phyloP scores from a whole-genome alignment of 2,329 filamentous ascomycete species.

The Elsinoe perseae region DNA sequence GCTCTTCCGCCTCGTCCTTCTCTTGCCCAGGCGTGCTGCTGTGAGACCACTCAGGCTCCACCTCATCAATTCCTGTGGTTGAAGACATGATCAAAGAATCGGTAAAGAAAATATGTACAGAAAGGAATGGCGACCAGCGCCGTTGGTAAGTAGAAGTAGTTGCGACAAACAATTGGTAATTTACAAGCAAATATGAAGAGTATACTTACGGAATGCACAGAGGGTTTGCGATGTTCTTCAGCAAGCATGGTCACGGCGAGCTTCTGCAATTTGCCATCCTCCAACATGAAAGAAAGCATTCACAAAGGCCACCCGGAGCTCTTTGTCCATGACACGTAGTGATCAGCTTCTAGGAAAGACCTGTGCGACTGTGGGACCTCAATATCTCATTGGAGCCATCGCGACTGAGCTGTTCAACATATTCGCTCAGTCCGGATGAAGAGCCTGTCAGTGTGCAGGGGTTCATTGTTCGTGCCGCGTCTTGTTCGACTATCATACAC shows the following conservation, averaged over 20 bases:
- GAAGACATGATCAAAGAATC: background rate
- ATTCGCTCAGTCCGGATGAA: too few relatives aligned
- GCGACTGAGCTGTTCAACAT: too few relatives aligned
- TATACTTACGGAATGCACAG: background rate
- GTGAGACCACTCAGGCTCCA: background rate
- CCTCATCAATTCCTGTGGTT: background rate
- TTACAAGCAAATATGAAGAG: background rate
- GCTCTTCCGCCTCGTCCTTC: too few relatives aligned
- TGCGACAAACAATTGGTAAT: background rate
- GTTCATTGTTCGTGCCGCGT: too few relatives aligned
- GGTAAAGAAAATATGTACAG: background rate
- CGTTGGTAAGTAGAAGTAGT: background rate
- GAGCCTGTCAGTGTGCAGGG: too few relatives aligned
- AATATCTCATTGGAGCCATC: too few relatives aligned
- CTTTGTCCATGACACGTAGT: background rate
- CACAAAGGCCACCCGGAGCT: background rate
- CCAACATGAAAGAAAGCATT: background rate
- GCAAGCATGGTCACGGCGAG: background rate
- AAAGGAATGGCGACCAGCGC: background rate
- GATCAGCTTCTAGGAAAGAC: background rate
- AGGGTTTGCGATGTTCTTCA: background rate
- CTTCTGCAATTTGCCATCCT: background rate
- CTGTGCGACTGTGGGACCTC: background rate
- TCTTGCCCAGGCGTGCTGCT: too few relatives aligned
- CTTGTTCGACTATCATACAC: too few relatives aligned